Percentiles rank a stretch among this genome's conserved stretches.
These are phyloP conservation scores for Aureobasidium uvarum DNA, from an alignment of 2,329 filamentous ascomycete genomes.

Conservation along the genomic window DNA sequence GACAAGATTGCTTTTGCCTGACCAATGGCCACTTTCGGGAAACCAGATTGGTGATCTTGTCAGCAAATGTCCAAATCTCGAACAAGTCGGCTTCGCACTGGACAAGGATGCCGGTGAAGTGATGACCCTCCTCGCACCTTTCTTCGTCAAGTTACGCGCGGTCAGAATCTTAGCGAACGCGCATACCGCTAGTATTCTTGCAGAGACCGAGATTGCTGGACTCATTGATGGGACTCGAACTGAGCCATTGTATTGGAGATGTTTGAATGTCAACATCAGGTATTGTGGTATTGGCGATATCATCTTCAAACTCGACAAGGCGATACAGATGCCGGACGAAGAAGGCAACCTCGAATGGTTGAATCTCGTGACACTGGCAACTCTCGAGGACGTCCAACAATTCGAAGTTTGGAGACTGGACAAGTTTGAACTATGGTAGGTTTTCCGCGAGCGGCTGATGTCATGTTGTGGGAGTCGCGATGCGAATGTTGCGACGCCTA, in stretches of 20 bases:
- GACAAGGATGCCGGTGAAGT: slow-evolving; percentile 50
- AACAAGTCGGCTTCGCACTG: slow-evolving; percentile 57
- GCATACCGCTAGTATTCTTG: slow-evolving; percentile 31
- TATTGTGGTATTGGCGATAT: slow-evolving; percentile 44
- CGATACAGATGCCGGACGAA: slow-evolving; percentile 29
- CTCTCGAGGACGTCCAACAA: slow-evolving; percentile 41
- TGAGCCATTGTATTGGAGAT: slow-evolving; percentile 39
- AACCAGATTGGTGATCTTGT: slow-evolving; percentile 53
- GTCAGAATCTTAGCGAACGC: slow-evolving; percentile 43
- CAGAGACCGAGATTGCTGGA: slow-evolving; percentile 26
- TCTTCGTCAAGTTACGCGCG: slow-evolving; percentile 43
- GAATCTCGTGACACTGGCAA: slow-evolving; percentile 37
- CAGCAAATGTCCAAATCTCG: slow-evolving; percentile 56
- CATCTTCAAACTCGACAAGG: slow-evolving; percentile 41
- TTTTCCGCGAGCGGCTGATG: not conserved
- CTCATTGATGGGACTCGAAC: slow-evolving; percentile 34
- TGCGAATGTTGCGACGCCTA: not conserved
- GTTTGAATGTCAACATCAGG: slow-evolving; percentile 35
- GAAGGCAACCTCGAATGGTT: slow-evolving; percentile 32
- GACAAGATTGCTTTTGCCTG: slow-evolving; percentile 56
- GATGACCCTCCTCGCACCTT: slow-evolving; percentile 40
- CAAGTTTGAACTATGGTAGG: slow-evolving; percentile 32
- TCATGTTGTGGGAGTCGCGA: not conserved
- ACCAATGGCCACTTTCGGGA: slow-evolving; percentile 55
- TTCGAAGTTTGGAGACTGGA: slow-evolving; percentile 50